Conservation (phyloP, 345 rosid species). For the Zanthoxylum bungeanum region DNA sequence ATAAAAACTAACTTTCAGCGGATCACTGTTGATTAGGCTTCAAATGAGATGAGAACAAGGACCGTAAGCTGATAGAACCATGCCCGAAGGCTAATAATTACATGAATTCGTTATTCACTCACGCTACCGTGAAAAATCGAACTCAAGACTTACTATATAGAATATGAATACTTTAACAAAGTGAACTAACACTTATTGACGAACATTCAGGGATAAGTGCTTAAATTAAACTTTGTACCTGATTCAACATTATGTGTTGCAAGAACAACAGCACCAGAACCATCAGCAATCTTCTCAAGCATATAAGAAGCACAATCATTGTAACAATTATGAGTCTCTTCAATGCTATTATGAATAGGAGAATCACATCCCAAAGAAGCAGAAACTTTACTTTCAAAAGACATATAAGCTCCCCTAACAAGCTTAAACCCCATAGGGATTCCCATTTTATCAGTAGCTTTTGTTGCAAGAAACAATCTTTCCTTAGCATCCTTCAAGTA, state of each 20-base stretch:
- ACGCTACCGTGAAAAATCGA: too few relatives aligned
- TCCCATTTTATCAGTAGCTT: slow-evolving; percentile 53
- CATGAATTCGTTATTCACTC: too few relatives aligned
- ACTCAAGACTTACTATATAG: too few relatives aligned
- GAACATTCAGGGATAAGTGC: too few relatives aligned
- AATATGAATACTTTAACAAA: too few relatives aligned
- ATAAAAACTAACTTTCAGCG: too few relatives aligned
- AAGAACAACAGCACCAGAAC: slow-evolving; percentile 64
- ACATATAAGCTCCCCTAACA: slow-evolving; percentile 92
- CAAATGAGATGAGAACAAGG: too few relatives aligned
- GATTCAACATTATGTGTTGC: slow-evolving; percentile 95
- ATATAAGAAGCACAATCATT: slow-evolving; percentile 69
- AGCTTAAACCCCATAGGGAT: slow-evolving; percentile 73
- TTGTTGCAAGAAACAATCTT: slow-evolving; percentile 46
- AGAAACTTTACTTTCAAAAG: slow-evolving; percentile 56
- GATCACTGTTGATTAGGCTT: too few relatives aligned
- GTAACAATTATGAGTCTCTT: slow-evolving; percentile 71
- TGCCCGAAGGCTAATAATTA: too few relatives aligned
- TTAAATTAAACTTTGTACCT: slow-evolving; percentile 36
- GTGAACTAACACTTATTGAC: too few relatives aligned
- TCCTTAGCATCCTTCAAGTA: slow-evolving; percentile 80
- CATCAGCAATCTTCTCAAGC: slow-evolving; percentile 55
- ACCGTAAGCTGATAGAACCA: too few relatives aligned
- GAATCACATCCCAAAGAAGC: slow-evolving; percentile 64
- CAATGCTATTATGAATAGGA: slow-evolving; percentile 69